These are phyloP conservation scores for Magnaporthiopsis incrustans DNA, from an alignment of 2,329 filamentous ascomycete species.

Conservation along the genomic window DNA sequence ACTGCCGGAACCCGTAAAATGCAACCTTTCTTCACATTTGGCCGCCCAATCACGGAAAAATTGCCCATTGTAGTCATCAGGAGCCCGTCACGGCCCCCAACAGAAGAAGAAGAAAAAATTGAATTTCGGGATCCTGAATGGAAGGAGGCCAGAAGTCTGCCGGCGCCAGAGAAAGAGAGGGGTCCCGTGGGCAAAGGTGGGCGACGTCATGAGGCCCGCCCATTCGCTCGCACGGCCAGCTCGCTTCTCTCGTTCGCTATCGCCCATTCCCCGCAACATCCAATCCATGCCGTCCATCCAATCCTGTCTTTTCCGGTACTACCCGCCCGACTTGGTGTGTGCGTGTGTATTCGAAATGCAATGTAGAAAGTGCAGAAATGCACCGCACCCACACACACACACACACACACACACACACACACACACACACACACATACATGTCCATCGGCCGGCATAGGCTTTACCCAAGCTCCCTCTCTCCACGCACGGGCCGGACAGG, in stretches of 20 bases:
- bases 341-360: no score
- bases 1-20: neutral
- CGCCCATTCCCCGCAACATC: neutral
- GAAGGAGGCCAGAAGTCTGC: neutral
- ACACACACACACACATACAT: no score
- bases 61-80: neutral
- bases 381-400: no score
- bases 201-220: neutral
- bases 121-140: neutral
- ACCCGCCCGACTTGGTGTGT: no score
- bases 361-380: no score
- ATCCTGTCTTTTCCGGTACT: neutral
- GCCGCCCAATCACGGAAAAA: neutral
- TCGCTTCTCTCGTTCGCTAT: neutral
- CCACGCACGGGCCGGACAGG: no score
- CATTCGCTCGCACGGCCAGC: neutral
- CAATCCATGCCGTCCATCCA: neutral
- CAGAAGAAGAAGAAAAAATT: neutral
- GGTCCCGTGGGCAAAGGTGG: neutral
- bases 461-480: neutral
- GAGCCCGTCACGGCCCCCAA: neutral
- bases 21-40: neutral
- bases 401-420: no score
- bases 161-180: no score
- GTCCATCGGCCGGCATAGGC: no score